phyloP scores from a whole-genome alignment of 345 rosid genomes.

The Citrus trifoliata region DNA sequence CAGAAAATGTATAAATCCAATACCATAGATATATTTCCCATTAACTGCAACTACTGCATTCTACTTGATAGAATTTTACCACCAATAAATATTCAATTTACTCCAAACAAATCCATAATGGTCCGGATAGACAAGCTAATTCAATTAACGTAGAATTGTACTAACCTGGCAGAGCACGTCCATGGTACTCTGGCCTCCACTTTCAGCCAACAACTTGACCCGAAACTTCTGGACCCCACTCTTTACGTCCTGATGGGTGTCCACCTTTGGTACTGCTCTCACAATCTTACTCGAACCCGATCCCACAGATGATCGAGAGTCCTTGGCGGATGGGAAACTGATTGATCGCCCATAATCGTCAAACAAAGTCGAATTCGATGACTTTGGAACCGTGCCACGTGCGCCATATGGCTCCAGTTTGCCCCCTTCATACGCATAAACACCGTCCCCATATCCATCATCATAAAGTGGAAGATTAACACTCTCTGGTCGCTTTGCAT shows the following conservation, averaged over 20 bases:
- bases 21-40: neutral
- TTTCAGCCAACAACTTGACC: constrained; percentile 85
- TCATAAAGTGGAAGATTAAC: constrained; percentile 36
- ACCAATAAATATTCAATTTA: too few species aligned
- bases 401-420: constrained; percentile 92
- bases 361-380: constrained; percentile 64
- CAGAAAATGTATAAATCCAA: neutral
- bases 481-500: constrained; percentile 60
- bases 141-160: neutral
- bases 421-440: constrained; percentile 80
- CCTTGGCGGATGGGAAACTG: constrained; percentile 56
- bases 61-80: neutral
- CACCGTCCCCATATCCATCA: constrained; percentile 76
- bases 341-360: constrained; percentile 95
- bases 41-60: neutral
- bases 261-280: constrained; percentile 88
- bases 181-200: constrained; percentile 75
- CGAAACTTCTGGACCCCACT: constrained; percentile 95
- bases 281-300: constrained; percentile 64
- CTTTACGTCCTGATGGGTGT: constrained; percentile 69
- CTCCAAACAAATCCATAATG: too few species aligned
- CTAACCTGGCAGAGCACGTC: constrained; percentile 95
- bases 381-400: constrained; percentile 84
- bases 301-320: constrained; percentile 25
- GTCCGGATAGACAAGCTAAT: neutral